These are phyloP conservation scores for Fusarium cyanostomum DNA, from an alignment of 2,329 filamentous ascomycete genomes.

Conservation along the genomic window DNA sequence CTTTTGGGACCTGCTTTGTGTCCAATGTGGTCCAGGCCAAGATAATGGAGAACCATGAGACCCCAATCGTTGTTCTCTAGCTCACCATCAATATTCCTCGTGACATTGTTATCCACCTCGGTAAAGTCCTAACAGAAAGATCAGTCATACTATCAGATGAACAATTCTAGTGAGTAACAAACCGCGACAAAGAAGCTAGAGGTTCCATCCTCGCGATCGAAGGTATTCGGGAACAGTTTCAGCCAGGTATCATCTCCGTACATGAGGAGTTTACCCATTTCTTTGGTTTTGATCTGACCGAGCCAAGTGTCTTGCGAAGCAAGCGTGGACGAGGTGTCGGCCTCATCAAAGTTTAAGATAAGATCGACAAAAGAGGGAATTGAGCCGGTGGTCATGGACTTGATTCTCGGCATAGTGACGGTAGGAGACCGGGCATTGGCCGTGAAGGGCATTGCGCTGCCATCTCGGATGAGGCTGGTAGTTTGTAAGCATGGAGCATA, in stretches of 20 bases:
- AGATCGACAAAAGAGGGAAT: constrained; percentile 98
- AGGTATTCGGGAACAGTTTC: constrained; percentile 91
- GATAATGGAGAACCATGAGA: constrained; percentile 92
- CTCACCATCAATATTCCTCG: constrained; percentile 83
- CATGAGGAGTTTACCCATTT: constrained; percentile 82
- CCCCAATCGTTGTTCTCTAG: constrained; percentile 85
- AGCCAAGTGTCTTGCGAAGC: constrained; percentile 95
- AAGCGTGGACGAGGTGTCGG: constrained; percentile 88
- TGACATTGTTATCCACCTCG: constrained; percentile 98
- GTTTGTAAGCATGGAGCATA: constrained; percentile 13
- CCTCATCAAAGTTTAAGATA: constrained; percentile 95
- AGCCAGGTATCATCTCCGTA: constrained; percentile 99
- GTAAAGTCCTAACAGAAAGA: constrained; percentile 79
- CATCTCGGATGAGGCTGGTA: constrained; percentile 80
- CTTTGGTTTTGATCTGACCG: constrained; percentile 83
- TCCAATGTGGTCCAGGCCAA: constrained; percentile 96
- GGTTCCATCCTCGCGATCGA: constrained; percentile 88
- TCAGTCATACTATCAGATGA: neutral
- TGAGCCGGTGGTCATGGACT: constrained; percentile 96
- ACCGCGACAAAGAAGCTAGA: constrained; percentile 98
- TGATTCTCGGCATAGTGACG: constrained; percentile 97
- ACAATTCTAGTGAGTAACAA: constrained; percentile 51
- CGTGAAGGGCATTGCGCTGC: constrained; percentile 89
- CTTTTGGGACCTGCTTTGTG: constrained; percentile 92
- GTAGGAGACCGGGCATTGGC: constrained; percentile 96